phyloP scores from a whole-genome alignment of 495 filamentous ascomycete species.

The Annulohypoxylon moriforme region DNA sequence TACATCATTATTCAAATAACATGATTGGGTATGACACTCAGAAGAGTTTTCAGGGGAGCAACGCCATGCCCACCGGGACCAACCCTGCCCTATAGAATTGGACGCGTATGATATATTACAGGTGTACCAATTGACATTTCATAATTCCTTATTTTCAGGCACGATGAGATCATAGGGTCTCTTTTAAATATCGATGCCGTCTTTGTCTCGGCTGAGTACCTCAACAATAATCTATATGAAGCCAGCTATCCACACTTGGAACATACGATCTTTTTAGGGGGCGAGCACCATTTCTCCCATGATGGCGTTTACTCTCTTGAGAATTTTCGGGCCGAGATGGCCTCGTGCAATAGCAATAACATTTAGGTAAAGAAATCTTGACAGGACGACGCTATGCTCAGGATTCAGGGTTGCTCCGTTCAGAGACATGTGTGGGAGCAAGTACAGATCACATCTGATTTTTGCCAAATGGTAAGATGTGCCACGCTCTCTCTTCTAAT shows the following conservation, averaged over 20 bases:
- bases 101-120: neutral
- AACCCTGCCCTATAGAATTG: neutral
- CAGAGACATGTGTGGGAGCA: neutral
- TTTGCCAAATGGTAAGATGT: neutral
- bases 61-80: slow-evolving; percentile 11
- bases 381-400: no score
- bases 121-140: neutral
- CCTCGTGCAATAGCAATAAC: neutral
- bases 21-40: neutral
- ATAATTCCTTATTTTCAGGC: neutral
- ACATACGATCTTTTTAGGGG: slow-evolving; percentile 7
- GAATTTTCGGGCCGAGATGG: slow-evolving; percentile 1
- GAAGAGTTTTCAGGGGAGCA: neutral
- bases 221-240: slow-evolving; percentile 5
- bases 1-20: neutral
- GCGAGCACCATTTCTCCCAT: neutral
- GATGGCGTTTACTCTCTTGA: neutral
- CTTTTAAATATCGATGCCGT: neutral
- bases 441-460: neutral
- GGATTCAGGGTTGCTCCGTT: neutral
- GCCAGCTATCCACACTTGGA: neutral
- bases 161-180: neutral
- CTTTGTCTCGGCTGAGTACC: neutral
- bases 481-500: neutral
- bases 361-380: no score